Evolutionary conservation across 148 eudicot species (phyloP).

Genomic region (Polygonum aviculare): DNA sequence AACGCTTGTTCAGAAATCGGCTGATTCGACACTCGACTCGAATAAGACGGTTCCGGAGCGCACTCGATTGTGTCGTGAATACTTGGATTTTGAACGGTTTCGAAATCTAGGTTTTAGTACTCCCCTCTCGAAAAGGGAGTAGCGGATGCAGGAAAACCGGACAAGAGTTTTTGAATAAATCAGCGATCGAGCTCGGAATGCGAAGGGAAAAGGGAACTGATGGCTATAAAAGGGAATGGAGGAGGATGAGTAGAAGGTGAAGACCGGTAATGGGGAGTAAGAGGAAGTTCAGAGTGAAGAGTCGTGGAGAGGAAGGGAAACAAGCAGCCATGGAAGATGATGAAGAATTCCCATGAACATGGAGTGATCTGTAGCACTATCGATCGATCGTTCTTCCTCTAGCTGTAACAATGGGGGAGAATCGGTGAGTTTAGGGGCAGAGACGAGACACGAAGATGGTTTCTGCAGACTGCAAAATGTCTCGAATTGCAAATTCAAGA

Average conservation of each 20-base stretch:
- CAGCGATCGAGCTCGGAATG: neutral
- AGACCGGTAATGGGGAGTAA: slow-evolving; percentile 44
- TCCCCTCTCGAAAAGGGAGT: neutral
- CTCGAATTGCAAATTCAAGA: neutral
- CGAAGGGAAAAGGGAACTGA: neutral
- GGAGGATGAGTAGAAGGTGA: slow-evolving; percentile 55
- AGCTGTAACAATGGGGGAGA: slow-evolving; percentile 2
- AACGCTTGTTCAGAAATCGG: neutral
- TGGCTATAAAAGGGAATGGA: slow-evolving; percentile 59
- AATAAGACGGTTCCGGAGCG: neutral
- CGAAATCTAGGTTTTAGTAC: neutral
- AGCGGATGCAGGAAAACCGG: neutral
- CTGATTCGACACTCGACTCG: neutral
- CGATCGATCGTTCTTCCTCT: neutral
- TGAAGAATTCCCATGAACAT: slow-evolving; percentile 6
- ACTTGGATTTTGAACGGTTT: neutral
- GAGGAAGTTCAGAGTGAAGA: slow-evolving; percentile 19
- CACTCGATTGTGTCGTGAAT: neutral
- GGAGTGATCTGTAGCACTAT: neutral
- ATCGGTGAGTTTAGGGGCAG: neutral
- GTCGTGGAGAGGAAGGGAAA: slow-evolving; percentile 8
- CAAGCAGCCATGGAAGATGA: slow-evolving; percentile 34
- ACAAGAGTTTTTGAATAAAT: neutral
- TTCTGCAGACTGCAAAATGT: neutral
- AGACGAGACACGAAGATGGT: neutral